Base-by-base conservation (phyloP, 2,329 filamentous ascomycete species). In the Nemania serpens region DNA sequence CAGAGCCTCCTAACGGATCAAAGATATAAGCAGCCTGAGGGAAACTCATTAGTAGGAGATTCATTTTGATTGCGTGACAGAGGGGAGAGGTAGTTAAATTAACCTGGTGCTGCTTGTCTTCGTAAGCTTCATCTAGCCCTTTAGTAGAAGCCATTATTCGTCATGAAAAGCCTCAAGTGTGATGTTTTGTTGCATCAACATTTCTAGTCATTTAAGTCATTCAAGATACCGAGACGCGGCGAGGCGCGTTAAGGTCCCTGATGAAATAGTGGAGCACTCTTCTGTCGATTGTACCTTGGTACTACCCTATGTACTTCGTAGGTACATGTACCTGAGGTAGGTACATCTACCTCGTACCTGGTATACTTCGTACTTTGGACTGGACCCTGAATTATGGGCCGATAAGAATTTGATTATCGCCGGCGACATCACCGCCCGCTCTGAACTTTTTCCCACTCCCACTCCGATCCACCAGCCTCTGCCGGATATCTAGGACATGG, bases 11-110 rank as follows among this genome's bases (percentile, higher is more conserved):
- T 46, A 80, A 74, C 59, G 86, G 82, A 61, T 82, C 79, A 73
- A 88, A 89, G 65, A 89, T 76, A 72, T 87, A 89, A 58, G 85
- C 84, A 48, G 82, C 81, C 86, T 89, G 70, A 37, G 25, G 42
- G 17, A 48, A 25, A 53, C 7, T 7, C 20, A 59, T 71, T 51
- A 71, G 61, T 43, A 33, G 22, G 22, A 7, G 18, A 41, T 36
- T 7, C 18, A 33, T 18, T 7, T 4, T 29, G 25, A 29, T 29
- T 29, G 25, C 25, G 3, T 29, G 25, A 29, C 7, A 4, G 25
- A 20, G 5, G 18, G 20, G 9, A 55, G n/a, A 29, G 29, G 17
- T 33, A 17, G 47, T 3, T 34, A 55, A 52, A 45, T 58, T 42
- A 11, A 73, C 72, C 59, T 71, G 68, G 33, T 75, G 73, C 36